Base-by-base conservation (phyloP, 2,329 filamentous ascomycete species). In the Fusarium zealandicum region DNA sequence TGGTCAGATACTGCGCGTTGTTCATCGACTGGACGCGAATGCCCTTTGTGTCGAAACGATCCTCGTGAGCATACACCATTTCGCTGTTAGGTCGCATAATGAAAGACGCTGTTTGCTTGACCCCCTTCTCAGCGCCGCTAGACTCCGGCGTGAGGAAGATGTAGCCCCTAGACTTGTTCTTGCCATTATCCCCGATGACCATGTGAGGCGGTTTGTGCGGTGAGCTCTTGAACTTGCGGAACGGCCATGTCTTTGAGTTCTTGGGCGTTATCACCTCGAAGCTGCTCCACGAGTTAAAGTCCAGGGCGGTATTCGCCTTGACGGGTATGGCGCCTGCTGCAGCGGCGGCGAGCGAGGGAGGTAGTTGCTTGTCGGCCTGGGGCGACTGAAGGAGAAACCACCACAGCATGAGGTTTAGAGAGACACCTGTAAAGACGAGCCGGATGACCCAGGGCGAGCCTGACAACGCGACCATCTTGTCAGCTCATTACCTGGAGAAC, bases 1-100 rank as follows among this genome's bases (percentile, higher is more conserved):
- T 56, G 0, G 70, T 72, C 3, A 74, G 28, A n/a, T 69, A 69
- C 4, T 68, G 62, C 27, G 68, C 62, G 10, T 69, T 70, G n/a
- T 69, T 54, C 14, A 72, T 58, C 0, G 35, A 63, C 43, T 73
- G 72, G 1, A 69, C 65, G 0, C 58, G 62, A 39, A 71, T 59
- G 4, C 67, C 69, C 16, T 63, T 60, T 10, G 60, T 58, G 1
- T 41, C 45, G 3, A 35, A 12, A 0, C 46, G 28, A 1, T 66
- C 64, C 3, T 64, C 56, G 11, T 57, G 50, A 1, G 51, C 56
- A 12, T 69, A 74, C 5, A 74, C 46, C 18, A 73, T 63, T 31
- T 73, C 70, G 16, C 68, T 67, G 9, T 68, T 64, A 10, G 59
- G 60, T 10, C 53, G 57, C 61, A 70, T 70, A 11, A 70, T 66